These are phyloP conservation scores for Pyrus pyrifolia DNA, from an alignment of 306 rosid genomes.

Conservation along the genomic window DNA sequence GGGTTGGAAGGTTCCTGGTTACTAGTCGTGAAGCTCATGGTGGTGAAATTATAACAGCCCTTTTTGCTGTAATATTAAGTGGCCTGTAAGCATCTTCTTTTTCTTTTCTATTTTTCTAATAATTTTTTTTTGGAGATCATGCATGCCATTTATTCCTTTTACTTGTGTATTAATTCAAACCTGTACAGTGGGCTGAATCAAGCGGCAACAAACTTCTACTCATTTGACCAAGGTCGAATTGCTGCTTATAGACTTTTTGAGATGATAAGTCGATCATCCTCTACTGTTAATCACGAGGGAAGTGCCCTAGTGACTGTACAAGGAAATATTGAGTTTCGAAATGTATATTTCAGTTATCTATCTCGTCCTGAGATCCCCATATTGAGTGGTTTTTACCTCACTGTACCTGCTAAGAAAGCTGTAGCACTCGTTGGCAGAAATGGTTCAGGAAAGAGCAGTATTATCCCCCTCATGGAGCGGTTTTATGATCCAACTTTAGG, in stretches of 20 bases:
- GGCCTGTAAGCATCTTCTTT: constrained; percentile 74
- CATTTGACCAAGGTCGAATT: constrained; percentile 98
- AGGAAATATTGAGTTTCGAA: constrained; percentile 94
- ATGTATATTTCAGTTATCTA: constrained; percentile 96
- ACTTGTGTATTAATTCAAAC: constrained; percentile 12
- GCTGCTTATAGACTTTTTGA: constrained; percentile 98
- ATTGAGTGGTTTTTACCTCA: constrained; percentile 94
- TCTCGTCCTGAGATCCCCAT: constrained; percentile 99
- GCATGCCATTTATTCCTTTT: constrained; percentile 14
- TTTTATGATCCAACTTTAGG: constrained; percentile 99
- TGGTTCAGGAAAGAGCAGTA: constrained; percentile 99
- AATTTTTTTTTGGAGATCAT: background rate
- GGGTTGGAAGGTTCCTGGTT: constrained; percentile 96
- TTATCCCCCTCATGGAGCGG: constrained; percentile 99
- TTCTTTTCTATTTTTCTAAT: background rate
- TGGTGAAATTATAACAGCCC: constrained; percentile 90
- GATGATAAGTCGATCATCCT: constrained; percentile 98
- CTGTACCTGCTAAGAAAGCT: constrained; percentile 97
- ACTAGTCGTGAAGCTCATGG: constrained; percentile 58
- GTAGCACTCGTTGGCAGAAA: constrained; percentile 99
- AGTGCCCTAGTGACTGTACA: constrained; percentile 61
- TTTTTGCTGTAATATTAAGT: constrained; percentile 93
- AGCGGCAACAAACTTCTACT: constrained; percentile 98
- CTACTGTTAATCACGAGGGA: constrained; percentile 79
- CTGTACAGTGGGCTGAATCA: constrained; percentile 82